Evolutionary conservation across 1,284 basidiomycete genomes (phyloP).

Genomic region (Tylopilus orsonianus): DNA sequence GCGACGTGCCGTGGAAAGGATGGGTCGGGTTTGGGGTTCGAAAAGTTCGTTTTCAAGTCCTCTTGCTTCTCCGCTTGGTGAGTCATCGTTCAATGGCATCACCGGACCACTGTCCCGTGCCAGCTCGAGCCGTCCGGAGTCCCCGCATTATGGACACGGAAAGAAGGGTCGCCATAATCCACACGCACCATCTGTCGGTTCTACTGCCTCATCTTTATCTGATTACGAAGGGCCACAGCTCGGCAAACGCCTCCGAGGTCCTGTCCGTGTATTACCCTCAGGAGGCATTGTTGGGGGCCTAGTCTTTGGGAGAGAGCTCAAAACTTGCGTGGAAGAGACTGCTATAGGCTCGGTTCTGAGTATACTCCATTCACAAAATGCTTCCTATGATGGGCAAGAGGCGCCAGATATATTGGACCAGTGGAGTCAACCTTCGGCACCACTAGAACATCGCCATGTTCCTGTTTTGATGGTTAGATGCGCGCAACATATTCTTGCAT

Average conservation of each 20-base stretch:
- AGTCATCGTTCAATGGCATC: conserved; percentile 29
- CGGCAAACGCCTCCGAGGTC: conserved; percentile 55
- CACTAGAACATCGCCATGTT: conserved; percentile 56
- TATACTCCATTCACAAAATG: conserved; percentile 20
- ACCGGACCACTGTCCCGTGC: conserved; percentile 36
- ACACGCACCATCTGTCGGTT: conserved; percentile 55
- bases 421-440: conserved; percentile 29
- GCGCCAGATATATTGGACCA: conserved; percentile 14
- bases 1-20: conserved; percentile 71
- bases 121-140: conserved; percentile 37
- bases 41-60: conserved; percentile 45
- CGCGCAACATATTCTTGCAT: conserved; percentile 74
- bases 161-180: conserved; percentile 51
- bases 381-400: conserved; percentile 22
- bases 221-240: conserved; percentile 59
- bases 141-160: conserved; percentile 10
- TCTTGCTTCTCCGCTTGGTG: conserved; percentile 40
- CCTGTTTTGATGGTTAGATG: conserved; percentile 77
- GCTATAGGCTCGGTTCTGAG: conserved; percentile 38
- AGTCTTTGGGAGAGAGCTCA: conserved; percentile 66
- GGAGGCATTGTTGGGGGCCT: conserved; percentile 44
- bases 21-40: conserved; percentile 63
- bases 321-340: conserved; percentile 60
- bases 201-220: conserved; percentile 50
- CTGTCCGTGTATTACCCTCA: conserved; percentile 41